Base-by-base conservation (phyloP, 2,329 filamentous ascomycete species). In the Nemania abortiva region DNA sequence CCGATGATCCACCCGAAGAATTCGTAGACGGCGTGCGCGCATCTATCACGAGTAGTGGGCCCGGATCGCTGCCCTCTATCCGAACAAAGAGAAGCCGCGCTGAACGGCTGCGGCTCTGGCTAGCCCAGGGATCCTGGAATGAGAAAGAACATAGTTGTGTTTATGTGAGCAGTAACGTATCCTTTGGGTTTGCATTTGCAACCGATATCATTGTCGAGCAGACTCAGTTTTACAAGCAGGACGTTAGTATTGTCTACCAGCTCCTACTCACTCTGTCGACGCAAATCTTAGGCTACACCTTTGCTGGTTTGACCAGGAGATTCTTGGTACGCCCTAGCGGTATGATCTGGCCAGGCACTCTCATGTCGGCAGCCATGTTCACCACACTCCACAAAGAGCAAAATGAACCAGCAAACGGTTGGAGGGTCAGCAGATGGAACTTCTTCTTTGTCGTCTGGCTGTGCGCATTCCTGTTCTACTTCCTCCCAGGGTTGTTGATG, bases 131-230 rank as follows among this genome's bases (percentile, higher is more conserved):
- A 2, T 86, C 83, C 42, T 96, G 93, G 93, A 96, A 96, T 77
- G 91, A 94, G 77, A 96, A 96, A 79, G 93, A 96, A 79, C 93
- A 96, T 79, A 92, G 91, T 50, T 96, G 93, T 77, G 92, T 96
- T 60, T 96, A 96, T 75, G 93, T 96, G 74, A 94, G 91, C 84
- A 95, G 92, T 81, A 96, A 96, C 77, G 92, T 96, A 50, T 94
- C 93, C 22, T 96, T 96, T 78, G 93, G 93, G 1, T 96, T 96
- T 80, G 93, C 93, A 29, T 96, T 96, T 81, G 93, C 93, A 7
- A 96, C 93, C 31, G 93, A 96, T 82, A 91, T 96, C 68, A 96
- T 97, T 74, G 92, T 97, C 62, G 93, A 97, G 79, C 94, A 97
- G 82, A 93, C 92, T 29, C 90, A 93, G 70, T 97, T 97, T 80